Percentiles rank a stretch among this genome's conserved stretches.
phyloP scores from a whole-genome alignment of 306 rosid species.

The Sindora glabra region DNA sequence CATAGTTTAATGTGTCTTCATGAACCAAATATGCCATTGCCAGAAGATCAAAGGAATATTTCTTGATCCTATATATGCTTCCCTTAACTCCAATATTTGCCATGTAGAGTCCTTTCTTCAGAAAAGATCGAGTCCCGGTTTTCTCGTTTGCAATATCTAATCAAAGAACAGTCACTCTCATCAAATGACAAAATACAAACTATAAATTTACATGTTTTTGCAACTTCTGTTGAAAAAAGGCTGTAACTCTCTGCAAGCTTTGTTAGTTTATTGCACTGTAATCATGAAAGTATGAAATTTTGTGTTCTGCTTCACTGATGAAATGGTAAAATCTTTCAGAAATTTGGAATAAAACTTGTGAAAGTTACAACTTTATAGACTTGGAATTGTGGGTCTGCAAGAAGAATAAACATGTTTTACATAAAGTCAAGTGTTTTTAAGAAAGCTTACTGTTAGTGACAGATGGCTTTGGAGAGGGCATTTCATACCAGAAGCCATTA shows the following conservation, averaged over 20 bases:
- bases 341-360: too few species aligned
- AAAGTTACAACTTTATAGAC: too few species aligned
- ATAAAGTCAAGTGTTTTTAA: neutral
- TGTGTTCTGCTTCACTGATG: too few species aligned
- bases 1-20: constrained; percentile 70
- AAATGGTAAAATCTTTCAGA: too few species aligned
- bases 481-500: constrained; percentile 69
- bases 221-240: too few species aligned
- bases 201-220: neutral
- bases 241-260: too few species aligned
- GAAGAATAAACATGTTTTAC: too few species aligned
- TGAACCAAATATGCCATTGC: constrained; percentile 78
- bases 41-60: constrained; percentile 69
- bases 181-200: neutral
- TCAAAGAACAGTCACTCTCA: constrained; percentile 3
- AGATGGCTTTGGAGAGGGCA: constrained; percentile 57
- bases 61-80: constrained; percentile 65
- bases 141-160: constrained; percentile 73
- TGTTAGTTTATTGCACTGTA: too few species aligned
- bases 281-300: too few species aligned
- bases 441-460: constrained; percentile 58
- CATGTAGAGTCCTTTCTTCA: constrained; percentile 60
- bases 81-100: constrained; percentile 68
- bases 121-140: constrained; percentile 75
- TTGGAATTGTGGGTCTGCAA: too few species aligned